A percentile compares a stretch with the other conserved stretches of the same genome.
Conservation (phyloP, 73 alveolate genomes). For the Symbiodinium natans region DNA sequence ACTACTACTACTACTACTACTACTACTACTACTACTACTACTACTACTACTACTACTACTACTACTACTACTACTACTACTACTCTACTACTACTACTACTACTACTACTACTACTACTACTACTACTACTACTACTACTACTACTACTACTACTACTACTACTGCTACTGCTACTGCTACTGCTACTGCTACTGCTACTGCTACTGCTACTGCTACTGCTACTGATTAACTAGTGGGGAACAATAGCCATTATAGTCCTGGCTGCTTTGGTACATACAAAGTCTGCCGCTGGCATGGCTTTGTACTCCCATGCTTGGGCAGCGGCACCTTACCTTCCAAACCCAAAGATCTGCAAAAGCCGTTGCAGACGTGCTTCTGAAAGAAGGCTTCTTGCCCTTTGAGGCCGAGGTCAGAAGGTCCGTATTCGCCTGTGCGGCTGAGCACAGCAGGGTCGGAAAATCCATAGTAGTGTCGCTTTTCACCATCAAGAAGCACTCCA, state of each 20-base stretch:
- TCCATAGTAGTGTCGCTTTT: conserved; percentile 12
- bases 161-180: not conserved
- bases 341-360: conserved; percentile 50
- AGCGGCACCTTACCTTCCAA: conserved; percentile 56
- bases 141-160: not conserved
- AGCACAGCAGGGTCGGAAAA: conserved; percentile 52
- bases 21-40: not conserved
- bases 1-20: not conserved
- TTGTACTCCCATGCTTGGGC: not conserved
- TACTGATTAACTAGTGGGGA: no score
- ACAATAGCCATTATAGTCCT: no score
- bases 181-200: no score
- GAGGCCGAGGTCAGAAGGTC: conserved; percentile 50
- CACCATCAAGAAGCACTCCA: not conserved
- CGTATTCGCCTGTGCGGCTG: conserved; percentile 26
- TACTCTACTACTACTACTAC: not conserved
- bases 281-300: conserved; percentile 10
- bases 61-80: not conserved
- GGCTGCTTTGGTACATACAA: conserved; percentile 22
- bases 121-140: not conserved
- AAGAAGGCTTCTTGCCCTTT: conserved; percentile 38
- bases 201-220: no score
- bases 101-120: not conserved
- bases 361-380: conserved; percentile 40
- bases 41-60: not conserved